Evolutionary conservation across 2,329 filamentous ascomycete species (phyloP).

Genomic region (Alternaria brassicae): DNA sequence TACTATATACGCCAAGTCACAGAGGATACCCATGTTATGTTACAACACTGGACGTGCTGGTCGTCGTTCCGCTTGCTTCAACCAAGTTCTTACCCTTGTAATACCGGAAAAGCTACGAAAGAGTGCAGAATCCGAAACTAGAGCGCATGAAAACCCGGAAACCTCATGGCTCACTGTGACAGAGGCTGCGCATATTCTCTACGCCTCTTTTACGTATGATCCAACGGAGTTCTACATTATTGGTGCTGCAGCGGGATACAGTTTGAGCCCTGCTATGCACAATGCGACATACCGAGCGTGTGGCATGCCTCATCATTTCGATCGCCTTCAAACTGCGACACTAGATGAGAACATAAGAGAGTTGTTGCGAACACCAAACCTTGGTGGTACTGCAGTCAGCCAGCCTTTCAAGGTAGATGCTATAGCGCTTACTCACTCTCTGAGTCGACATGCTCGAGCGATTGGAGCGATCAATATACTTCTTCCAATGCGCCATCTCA

Average conservation of each 20-base stretch:
- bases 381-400: conserved; percentile 74
- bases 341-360: conserved; percentile 65
- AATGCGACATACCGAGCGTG: conserved; percentile 70
- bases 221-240: conserved; percentile 76
- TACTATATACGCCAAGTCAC: conserved; percentile 55
- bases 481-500: conserved; percentile 70
- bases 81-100: conserved; percentile 68
- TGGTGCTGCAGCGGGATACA: conserved; percentile 76
- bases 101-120: conserved; percentile 58
- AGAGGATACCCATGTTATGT: conserved; percentile 63
- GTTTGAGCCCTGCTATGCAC: conserved; percentile 78
- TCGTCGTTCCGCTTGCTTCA: conserved; percentile 70
- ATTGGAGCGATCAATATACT: conserved; percentile 80
- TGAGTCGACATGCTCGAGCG: conserved; percentile 74
- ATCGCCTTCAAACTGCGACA: conserved; percentile 66
- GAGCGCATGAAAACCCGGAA: conserved; percentile 47
- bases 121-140: conserved; percentile 43
- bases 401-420: conserved; percentile 77
- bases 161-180: conserved; percentile 63
- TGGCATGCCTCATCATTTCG: conserved; percentile 72
- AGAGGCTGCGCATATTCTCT: conserved; percentile 70
- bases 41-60: conserved; percentile 71
- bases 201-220: conserved; percentile 70
- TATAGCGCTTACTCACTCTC: conserved; percentile 66
- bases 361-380: conserved; percentile 68